These are phyloP conservation scores for Talaromyces amestolkiae DNA, from an alignment of 2,329 filamentous ascomycete species.

Conservation along the genomic window DNA sequence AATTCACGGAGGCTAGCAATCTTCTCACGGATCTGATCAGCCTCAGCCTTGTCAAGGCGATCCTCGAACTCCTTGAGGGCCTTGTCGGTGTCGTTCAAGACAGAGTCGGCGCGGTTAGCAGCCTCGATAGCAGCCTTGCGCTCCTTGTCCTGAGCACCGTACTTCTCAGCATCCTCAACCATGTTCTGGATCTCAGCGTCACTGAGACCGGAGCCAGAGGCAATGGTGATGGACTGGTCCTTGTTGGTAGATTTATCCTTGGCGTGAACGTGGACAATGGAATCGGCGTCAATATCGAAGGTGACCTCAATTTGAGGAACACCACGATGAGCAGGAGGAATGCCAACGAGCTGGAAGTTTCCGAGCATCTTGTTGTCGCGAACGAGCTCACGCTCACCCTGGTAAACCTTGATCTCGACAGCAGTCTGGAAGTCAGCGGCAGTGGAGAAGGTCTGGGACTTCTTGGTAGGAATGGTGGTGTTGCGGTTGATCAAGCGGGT, in stretches of 20 bases:
- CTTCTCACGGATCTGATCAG: conserved; percentile 91
- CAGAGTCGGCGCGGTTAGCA: conserved; percentile 94
- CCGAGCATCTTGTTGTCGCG: conserved; percentile 97
- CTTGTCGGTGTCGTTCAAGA: conserved; percentile 97
- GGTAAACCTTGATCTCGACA: conserved; percentile 99
- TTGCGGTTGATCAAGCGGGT: conserved; percentile 98
- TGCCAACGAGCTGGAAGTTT: conserved; percentile 99
- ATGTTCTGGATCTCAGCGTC: conserved; percentile 94
- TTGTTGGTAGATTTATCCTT: conserved; percentile 99
- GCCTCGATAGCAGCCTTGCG: conserved; percentile 93
- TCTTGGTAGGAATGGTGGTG: conserved; percentile 99
- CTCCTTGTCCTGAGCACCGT: conserved; percentile 91
- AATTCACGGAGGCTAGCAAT: conserved; percentile 80
- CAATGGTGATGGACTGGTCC: conserved; percentile 99
- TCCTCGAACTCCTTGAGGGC: conserved; percentile 95
- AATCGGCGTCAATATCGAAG: conserved; percentile 97
- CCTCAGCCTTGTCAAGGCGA: conserved; percentile 94
- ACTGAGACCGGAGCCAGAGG: conserved; percentile 93
- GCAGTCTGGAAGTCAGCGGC: conserved; percentile 97
- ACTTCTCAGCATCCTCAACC: conserved; percentile 97
- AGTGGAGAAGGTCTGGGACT: conserved; percentile 97
- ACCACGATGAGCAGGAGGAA: conserved; percentile 92
- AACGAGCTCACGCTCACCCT: conserved; percentile 99
- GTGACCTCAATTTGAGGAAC: conserved; percentile 97
- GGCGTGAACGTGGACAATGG: conserved; percentile 94